Percentiles rank a stretch among this genome's conserved stretches.
phyloP scores from a whole-genome alignment of 163 green algal species.

The Coccomyxa subellipsoidea region DNA sequence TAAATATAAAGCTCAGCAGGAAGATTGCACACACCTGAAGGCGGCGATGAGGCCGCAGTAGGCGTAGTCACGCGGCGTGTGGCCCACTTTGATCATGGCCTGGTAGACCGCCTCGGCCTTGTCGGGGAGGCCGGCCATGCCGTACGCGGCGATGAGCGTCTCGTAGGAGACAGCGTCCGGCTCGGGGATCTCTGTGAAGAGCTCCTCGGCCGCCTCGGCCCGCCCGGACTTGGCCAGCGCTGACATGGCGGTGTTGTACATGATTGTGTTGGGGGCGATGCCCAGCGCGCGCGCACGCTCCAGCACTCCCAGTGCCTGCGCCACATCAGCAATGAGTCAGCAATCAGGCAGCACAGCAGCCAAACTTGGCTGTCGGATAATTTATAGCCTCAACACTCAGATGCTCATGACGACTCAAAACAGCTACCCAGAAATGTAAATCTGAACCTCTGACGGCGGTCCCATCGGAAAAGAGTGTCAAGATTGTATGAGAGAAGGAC shows the following conservation, averaged over 20 bases:
- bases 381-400: no score
- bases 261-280: conserved; percentile 68
- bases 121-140: conserved; percentile 51
- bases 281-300: conserved; percentile 55
- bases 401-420: no score
- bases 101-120: conserved; percentile 37
- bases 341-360: no score
- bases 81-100: conserved; percentile 34
- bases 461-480: no score
- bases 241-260: conserved; percentile 80
- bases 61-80: conserved; percentile 66
- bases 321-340: neutral
- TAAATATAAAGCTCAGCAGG: no score
- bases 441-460: no score
- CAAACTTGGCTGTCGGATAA: no score
- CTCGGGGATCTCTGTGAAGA: conserved; percentile 50
- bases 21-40: conserved; percentile 31
- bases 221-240: conserved; percentile 72
- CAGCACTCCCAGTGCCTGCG: conserved; percentile 64
- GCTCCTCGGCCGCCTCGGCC: conserved; percentile 45
- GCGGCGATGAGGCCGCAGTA: conserved; percentile 78
- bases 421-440: no score
- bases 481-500: no score
- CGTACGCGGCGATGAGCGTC: conserved; percentile 73
- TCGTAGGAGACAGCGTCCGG: conserved; percentile 71